phyloP scores from a whole-genome alignment of 176 grass and related monocot genomes.

The Juncus inflexus region DNA sequence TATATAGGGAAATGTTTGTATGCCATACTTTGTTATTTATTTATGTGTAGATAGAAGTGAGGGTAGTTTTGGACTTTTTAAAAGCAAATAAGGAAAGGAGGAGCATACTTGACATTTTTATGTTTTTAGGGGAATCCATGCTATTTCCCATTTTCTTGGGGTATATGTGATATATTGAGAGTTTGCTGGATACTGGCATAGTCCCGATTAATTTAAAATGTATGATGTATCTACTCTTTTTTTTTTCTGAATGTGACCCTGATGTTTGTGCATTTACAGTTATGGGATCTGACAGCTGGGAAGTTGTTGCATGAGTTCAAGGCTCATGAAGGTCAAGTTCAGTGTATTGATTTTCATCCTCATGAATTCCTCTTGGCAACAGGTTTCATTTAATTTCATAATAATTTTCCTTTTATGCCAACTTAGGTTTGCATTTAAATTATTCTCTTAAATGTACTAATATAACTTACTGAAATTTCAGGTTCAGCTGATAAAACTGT shows the following conservation, averaged over 20 bases:
- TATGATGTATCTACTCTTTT: not conserved
- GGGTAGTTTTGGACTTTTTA: too few relatives aligned
- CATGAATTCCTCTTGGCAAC: slow-evolving; percentile 93
- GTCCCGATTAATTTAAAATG: not conserved
- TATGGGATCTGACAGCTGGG: slow-evolving; percentile 95
- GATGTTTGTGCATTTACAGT: slow-evolving; percentile 40
- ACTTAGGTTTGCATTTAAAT: slow-evolving; percentile 12
- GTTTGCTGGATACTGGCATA: too few relatives aligned
- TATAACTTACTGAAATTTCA: slow-evolving; percentile 27
- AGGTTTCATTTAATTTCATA: slow-evolving; percentile 49
- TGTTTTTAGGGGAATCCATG: too few relatives aligned
- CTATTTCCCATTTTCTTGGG: too few relatives aligned
- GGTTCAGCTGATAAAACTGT: slow-evolving; percentile 94
- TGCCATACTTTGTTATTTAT: too few relatives aligned
- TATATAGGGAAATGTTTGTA: too few relatives aligned
- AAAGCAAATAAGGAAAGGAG: too few relatives aligned
- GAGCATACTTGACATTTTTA: too few relatives aligned
- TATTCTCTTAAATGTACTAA: slow-evolving; percentile 22
- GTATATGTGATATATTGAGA: too few relatives aligned
- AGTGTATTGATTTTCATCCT: slow-evolving; percentile 99
- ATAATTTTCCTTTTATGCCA: slow-evolving; percentile 17
- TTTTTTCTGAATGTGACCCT: not conserved
- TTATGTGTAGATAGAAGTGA: too few relatives aligned
- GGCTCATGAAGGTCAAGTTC: slow-evolving; percentile 84
- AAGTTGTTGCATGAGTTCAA: slow-evolving; percentile 96